Percentiles rank a stretch among this genome's conserved stretches.
phyloP scores from a whole-genome alignment of 495 filamentous ascomycete genomes.

The Podospora anserina region DNA sequence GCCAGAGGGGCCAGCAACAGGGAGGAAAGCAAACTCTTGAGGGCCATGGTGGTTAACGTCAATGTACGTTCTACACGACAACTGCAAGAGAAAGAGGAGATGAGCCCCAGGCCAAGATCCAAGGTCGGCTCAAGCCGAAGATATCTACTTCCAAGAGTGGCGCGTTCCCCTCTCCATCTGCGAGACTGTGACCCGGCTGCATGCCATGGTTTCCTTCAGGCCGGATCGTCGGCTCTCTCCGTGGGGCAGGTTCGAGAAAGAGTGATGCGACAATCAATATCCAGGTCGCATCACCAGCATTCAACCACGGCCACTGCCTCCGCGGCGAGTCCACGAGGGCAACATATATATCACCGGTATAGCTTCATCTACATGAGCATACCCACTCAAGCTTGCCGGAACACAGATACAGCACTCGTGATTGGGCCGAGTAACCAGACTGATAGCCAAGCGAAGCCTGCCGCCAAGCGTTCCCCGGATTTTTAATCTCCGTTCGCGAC shows the following conservation, averaged over 20 bases:
- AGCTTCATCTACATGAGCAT: conserved; percentile 13
- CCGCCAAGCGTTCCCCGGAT: conserved; percentile 25
- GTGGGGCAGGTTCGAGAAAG: not conserved
- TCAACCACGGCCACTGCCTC: conserved; percentile 15
- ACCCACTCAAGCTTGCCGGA: conserved; percentile 9
- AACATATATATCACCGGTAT: conserved; percentile 6
- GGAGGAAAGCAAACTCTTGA: conserved; percentile 27
- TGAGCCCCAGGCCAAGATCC: not conserved
- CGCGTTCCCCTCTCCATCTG: conserved; percentile 1
- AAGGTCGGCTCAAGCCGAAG: conserved; percentile 1
- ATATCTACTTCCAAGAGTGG: conserved; percentile 2
- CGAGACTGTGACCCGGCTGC: not conserved
- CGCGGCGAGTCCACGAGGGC: conserved; percentile 9
- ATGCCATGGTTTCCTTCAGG: not conserved
- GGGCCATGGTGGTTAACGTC: conserved; percentile 25
- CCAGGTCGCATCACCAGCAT: conserved; percentile 18
- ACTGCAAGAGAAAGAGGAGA: conserved; percentile 1
- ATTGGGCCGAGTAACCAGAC: conserved; percentile 7
- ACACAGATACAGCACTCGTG: conserved; percentile 1
- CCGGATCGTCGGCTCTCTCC: conserved; percentile 1
- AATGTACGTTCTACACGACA: not conserved
- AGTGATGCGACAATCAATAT: conserved; percentile 18
- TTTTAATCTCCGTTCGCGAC: conserved; percentile 30
- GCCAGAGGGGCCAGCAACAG: conserved; percentile 30
- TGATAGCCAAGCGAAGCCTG: not conserved